Evolutionary conservation across 768 basidiomycete species (phyloP).

Genomic region (Cyathus striatus): DNA sequence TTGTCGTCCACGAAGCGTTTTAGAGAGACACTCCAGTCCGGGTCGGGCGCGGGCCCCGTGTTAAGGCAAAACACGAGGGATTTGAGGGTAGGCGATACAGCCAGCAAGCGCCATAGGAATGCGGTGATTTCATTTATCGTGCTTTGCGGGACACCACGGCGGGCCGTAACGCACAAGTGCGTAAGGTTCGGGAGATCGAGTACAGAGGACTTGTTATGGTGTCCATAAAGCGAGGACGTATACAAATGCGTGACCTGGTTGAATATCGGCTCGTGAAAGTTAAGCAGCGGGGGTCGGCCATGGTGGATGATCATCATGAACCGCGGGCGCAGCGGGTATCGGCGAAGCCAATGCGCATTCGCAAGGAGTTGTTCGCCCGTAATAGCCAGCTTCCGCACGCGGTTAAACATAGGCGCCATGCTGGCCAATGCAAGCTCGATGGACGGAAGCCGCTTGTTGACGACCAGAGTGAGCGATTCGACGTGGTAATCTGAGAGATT

Average conservation of each 20-base stretch:
- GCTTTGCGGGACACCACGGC: constrained; percentile 12
- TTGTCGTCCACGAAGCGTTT: constrained; percentile 10
- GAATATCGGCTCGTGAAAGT: constrained; percentile 28
- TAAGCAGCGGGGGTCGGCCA: constrained; percentile 25
- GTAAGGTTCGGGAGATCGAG: constrained; percentile 25
- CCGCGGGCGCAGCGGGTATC: constrained; percentile 21
- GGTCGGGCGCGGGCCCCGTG: constrained; percentile 1
- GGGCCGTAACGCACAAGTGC: constrained; percentile 27
- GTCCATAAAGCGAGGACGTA: constrained; percentile 23
- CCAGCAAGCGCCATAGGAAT: constrained; percentile 11
- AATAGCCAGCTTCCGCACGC: constrained; percentile 25
- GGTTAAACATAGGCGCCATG: constrained; percentile 23
- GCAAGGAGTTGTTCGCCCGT: constrained; percentile 25
- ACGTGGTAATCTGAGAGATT: constrained; percentile 24
- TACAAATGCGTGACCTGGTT: constrained; percentile 27
- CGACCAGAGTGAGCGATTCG: constrained; percentile 23
- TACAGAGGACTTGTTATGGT: constrained; percentile 20
- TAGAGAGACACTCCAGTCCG: constrained; percentile 10
- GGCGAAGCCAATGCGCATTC: constrained; percentile 28
- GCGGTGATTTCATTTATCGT: constrained; percentile 10
- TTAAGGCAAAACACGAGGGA: constrained; percentile 14
- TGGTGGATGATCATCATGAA: constrained; percentile 26
- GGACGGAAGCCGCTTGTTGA: constrained; percentile 24
- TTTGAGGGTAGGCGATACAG: constrained; percentile 8
- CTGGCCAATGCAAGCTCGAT: constrained; percentile 25